Evolutionary conservation across 495 filamentous ascomycete species (phyloP).

Genomic region (Xylaria intraflava): DNA sequence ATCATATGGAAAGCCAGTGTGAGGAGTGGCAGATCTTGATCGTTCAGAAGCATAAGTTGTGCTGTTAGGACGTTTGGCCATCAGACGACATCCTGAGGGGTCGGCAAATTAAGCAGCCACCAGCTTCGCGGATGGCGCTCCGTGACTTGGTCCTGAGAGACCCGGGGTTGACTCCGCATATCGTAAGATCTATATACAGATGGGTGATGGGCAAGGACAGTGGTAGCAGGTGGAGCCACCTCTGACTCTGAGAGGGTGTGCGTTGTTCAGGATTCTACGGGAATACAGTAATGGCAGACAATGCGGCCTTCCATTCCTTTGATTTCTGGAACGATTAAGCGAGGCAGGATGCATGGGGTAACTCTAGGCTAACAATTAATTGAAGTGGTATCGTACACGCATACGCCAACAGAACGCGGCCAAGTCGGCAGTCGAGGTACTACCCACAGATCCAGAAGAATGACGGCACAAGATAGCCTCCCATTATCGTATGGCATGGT

Average conservation of each 20-base stretch:
- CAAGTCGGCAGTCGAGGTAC: background rate
- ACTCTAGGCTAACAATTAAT: background rate
- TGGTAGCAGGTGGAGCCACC: too few species aligned
- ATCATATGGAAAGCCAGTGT: slow-evolving; percentile 1
- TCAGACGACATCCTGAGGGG: slow-evolving; percentile 1
- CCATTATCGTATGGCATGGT: background rate
- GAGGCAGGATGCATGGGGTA: background rate
- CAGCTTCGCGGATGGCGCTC: slow-evolving; percentile 1
- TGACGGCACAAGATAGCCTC: background rate
- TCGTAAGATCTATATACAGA: too few species aligned
- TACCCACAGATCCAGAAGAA: background rate
- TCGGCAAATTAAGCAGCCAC: background rate
- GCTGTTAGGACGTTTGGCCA: background rate
- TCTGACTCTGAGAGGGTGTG: too few species aligned
- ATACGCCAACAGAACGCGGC: background rate
- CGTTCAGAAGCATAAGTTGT: background rate
- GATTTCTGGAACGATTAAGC: too few species aligned
- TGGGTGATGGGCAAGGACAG: too few species aligned
- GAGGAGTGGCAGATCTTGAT: slow-evolving; percentile 5
- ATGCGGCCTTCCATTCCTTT: too few species aligned
- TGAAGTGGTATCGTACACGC: background rate
- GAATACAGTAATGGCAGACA: too few species aligned
- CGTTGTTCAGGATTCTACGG: too few species aligned
- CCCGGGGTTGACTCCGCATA: too few species aligned
- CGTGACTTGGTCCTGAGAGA: background rate